Evolutionary conservation across 2,329 filamentous ascomycete species (phyloP).

Genomic region (Trichoderma citrinoviride): DNA sequence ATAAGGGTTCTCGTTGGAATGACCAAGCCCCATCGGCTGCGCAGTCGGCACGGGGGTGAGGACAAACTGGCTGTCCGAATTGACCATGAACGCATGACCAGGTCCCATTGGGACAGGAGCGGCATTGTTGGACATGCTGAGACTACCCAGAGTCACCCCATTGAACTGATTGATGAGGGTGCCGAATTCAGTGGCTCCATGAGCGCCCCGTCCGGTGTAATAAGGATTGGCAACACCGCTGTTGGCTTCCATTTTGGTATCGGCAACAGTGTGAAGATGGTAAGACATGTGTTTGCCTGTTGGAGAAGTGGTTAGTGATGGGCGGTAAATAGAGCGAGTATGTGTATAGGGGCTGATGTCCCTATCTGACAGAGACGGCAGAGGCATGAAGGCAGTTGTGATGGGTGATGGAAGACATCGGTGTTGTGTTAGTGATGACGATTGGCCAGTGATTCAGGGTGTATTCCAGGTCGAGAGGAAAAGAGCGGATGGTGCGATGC

Average conservation of each 20-base stretch:
- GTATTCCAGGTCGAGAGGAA: not conserved
- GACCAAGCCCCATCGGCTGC: constrained; percentile 38
- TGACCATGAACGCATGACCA: constrained; percentile 38
- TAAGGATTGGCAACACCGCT: constrained; percentile 34
- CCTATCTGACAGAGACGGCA: not conserved
- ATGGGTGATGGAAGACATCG: too few relatives aligned
- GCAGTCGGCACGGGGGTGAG: constrained; percentile 37
- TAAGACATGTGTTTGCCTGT: constrained; percentile 35
- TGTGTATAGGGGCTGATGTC: not conserved
- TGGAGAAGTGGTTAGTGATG: not conserved
- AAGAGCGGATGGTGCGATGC: not conserved
- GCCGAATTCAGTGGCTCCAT: constrained; percentile 33
- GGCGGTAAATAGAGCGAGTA: not conserved
- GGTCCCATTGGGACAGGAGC: constrained; percentile 36
- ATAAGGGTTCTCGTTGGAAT: constrained; percentile 37
- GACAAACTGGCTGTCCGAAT: constrained; percentile 40
- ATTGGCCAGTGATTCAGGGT: not conserved
- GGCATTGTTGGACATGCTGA: constrained; percentile 35
- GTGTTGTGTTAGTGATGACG: too few relatives aligned
- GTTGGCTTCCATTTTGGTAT: constrained; percentile 38
- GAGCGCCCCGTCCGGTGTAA: constrained; percentile 32
- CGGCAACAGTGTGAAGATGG: constrained; percentile 32
- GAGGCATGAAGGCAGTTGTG: too few relatives aligned
- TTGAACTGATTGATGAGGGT: constrained; percentile 38
- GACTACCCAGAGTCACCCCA: constrained; percentile 38